Evolutionary conservation across 2,329 filamentous ascomycete genomes (phyloP).

Genomic region (Fusarium sp.): DNA sequence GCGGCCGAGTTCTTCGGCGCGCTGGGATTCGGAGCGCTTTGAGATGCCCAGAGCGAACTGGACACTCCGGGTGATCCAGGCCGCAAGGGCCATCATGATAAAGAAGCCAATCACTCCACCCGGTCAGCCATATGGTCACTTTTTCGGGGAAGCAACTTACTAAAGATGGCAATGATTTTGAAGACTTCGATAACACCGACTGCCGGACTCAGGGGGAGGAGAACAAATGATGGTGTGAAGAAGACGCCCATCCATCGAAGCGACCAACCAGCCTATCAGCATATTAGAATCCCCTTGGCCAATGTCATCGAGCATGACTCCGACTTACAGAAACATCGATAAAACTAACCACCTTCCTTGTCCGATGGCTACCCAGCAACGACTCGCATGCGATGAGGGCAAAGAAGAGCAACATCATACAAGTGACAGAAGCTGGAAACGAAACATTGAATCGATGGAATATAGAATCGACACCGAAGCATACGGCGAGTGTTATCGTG

Average conservation of each 20-base stretch:
- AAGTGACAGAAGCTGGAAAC: slow-evolving; percentile 67
- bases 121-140: neutral
- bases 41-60: slow-evolving; percentile 60
- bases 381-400: slow-evolving; percentile 57
- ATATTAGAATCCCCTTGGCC: neutral
- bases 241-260: slow-evolving; percentile 66
- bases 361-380: slow-evolving; percentile 57
- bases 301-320: neutral
- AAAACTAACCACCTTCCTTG: slow-evolving; percentile 56
- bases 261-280: slow-evolving; percentile 60
- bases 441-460: slow-evolving; percentile 57
- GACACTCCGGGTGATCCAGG: slow-evolving; percentile 62
- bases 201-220: slow-evolving; percentile 63
- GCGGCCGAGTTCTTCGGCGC: slow-evolving; percentile 57
- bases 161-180: slow-evolving; percentile 66
- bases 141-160: slow-evolving; percentile 48
- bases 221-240: slow-evolving; percentile 66
- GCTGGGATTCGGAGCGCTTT: slow-evolving; percentile 59
- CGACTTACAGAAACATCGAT: slow-evolving; percentile 62
- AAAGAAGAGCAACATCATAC: slow-evolving; percentile 62
- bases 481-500: slow-evolving; percentile 51
- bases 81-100: slow-evolving; percentile 59
- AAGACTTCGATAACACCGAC: slow-evolving; percentile 63
- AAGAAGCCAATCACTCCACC: slow-evolving; percentile 62
- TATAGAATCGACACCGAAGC: slow-evolving; percentile 55